A percentile compares a stretch with the other conserved stretches of the same genome.
Conservation (phyloP, 805 yeast species). For the Lipomyces lipofer region DNA sequence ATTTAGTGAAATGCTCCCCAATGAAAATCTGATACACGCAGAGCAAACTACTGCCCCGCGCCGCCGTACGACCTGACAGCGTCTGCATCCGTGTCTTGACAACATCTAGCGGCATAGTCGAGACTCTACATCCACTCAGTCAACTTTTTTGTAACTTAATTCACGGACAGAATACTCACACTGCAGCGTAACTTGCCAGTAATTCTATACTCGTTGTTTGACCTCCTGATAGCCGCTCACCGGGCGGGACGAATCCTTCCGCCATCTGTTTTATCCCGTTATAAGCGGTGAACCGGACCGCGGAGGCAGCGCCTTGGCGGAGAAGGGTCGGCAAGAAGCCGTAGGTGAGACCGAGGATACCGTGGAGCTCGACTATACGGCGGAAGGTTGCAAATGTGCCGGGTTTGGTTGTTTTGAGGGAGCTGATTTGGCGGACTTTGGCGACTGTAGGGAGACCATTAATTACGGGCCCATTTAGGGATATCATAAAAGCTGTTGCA, state of each 20-base stretch:
- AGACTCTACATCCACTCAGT: slow-evolving; percentile 59
- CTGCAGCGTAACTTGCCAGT: slow-evolving; percentile 36
- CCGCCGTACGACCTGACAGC: slow-evolving; percentile 40
- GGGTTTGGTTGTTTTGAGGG: slow-evolving; percentile 18
- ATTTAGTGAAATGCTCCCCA: slow-evolving; percentile 42
- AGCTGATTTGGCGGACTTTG: slow-evolving; percentile 24
- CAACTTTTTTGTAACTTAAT: background rate
- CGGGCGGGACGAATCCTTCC: slow-evolving; percentile 49
- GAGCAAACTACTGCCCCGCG: slow-evolving; percentile 39
- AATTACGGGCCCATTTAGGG: too few relatives aligned
- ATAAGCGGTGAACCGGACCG: slow-evolving; percentile 82
- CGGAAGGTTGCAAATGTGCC: slow-evolving; percentile 36
- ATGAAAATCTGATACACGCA: slow-evolving; percentile 41
- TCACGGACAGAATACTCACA: slow-evolving; percentile 7
- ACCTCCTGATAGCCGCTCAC: slow-evolving; percentile 60
- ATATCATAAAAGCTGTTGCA: too few relatives aligned
- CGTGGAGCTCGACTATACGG: slow-evolving; percentile 49
- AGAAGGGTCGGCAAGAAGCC: slow-evolving; percentile 81
- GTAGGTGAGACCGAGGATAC: slow-evolving; percentile 73
- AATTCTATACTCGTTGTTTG: slow-evolving; percentile 18
- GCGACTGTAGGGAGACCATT: slow-evolving; percentile 15
- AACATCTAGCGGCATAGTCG: slow-evolving; percentile 91
- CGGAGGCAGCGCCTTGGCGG: slow-evolving; percentile 76
- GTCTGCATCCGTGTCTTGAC: slow-evolving; percentile 96
- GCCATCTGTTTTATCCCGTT: slow-evolving; percentile 68